phyloP scores from a whole-genome alignment of 805 yeast species.

The Hanseniaspora opuntiae region DNA sequence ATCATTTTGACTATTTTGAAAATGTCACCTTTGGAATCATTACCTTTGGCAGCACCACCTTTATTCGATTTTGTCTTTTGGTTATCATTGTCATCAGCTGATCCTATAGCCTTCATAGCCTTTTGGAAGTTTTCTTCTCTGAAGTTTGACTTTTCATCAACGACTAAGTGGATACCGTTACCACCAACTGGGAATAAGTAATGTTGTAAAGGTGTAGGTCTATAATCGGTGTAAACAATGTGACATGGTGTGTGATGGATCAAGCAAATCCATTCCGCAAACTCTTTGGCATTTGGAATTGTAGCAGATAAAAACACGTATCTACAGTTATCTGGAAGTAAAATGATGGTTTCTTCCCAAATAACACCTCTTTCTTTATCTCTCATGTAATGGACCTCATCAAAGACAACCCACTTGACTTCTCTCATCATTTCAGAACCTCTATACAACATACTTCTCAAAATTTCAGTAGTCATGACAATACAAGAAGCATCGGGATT shows the following conservation, averaged over 20 bases:
- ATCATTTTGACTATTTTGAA: conserved; percentile 96
- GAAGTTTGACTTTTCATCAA: conserved; percentile 90
- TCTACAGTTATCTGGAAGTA: conserved; percentile 90
- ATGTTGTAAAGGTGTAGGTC: conserved; percentile 98
- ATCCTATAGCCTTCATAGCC: conserved; percentile 86
- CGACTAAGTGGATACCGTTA: conserved; percentile 92
- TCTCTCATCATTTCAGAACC: conserved; percentile 98
- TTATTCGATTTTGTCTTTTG: conserved; percentile 71
- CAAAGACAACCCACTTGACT: conserved; percentile 97
- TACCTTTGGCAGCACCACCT: conserved; percentile 55
- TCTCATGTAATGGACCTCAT: conserved; percentile 97
- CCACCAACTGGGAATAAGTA: conserved; percentile 97
- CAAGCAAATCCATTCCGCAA: conserved; percentile 96
- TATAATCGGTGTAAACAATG: conserved; percentile 94
- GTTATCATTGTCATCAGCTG: conserved; percentile 41
- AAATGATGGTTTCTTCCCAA: conserved; percentile 96
- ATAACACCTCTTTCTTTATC: conserved; percentile 97
- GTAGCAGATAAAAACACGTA: conserved; percentile 91
- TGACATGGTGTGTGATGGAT: conserved; percentile 95
- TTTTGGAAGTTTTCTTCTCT: conserved; percentile 96
- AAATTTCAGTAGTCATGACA: conserved; percentile 97
- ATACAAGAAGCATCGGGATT: conserved; percentile 97
- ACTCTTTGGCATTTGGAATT: conserved; percentile 94
- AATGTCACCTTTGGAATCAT: conserved; percentile 63
- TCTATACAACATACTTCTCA: conserved; percentile 88